These are phyloP conservation scores for Mrakia hoshinonis DNA, from an alignment of 768 basidiomycete species.

Conservation along the genomic window DNA sequence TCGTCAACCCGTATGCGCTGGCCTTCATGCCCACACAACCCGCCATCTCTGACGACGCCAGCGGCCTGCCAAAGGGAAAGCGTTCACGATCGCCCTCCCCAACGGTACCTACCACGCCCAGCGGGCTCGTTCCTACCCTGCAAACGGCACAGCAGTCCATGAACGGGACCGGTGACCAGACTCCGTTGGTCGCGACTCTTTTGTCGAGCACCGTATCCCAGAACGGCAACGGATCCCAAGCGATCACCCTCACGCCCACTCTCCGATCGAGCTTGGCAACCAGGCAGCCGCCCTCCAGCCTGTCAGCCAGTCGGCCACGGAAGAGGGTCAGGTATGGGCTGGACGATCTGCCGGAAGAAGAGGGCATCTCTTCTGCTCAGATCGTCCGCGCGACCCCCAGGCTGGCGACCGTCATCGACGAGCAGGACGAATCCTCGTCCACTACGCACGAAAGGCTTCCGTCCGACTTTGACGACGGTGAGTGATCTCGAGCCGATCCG, in stretches of 20 bases:
- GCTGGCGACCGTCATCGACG: background rate
- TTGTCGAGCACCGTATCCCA: background rate
- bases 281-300: background rate
- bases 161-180: background rate
- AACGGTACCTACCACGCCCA: too few species aligned
- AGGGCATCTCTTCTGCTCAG: background rate
- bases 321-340: conserved; percentile 1
- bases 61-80: too few species aligned
- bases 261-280: conserved; percentile 9
- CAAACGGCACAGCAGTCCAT: background rate
- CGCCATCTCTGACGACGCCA: too few species aligned
- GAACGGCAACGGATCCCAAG: background rate
- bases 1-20: too few species aligned
- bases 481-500: too few species aligned
- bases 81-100: too few species aligned
- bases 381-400: background rate
- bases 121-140: background rate
- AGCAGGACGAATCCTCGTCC: background rate
- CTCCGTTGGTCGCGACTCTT: background rate
- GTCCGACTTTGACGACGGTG: too few species aligned
- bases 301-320: background rate
- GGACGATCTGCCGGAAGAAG: background rate
- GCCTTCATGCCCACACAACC: too few species aligned
- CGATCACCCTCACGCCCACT: background rate
- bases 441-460: too few species aligned